Evolutionary conservation across 2,329 filamentous ascomycete genomes (phyloP).

Genomic region (Hypoxylon sp.): DNA sequence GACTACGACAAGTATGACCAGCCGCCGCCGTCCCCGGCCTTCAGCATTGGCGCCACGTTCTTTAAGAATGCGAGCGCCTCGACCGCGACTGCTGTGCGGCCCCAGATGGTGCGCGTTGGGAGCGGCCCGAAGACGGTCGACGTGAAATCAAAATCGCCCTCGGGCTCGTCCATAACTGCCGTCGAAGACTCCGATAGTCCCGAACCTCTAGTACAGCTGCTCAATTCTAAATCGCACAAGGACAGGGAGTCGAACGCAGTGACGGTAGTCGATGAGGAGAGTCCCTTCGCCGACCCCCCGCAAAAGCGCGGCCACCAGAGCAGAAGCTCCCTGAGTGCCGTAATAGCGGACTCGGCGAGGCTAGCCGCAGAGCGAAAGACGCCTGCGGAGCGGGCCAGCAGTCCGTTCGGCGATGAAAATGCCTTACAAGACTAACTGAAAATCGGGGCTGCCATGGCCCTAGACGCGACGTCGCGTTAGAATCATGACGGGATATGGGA

Average conservation of each 20-base stretch:
- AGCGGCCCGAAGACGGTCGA: slow-evolving; percentile 57
- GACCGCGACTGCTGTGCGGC: slow-evolving; percentile 67
- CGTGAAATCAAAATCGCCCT: slow-evolving; percentile 43
- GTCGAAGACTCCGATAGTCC: slow-evolving; percentile 42
- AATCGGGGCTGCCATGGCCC: slow-evolving; percentile 18
- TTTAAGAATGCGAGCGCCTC: slow-evolving; percentile 71
- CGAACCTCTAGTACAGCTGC: slow-evolving; percentile 36
- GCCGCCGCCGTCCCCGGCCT: slow-evolving; percentile 61
- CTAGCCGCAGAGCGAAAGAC: slow-evolving; percentile 53
- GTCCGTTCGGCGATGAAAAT: slow-evolving; percentile 52
- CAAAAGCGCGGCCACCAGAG: slow-evolving; percentile 51
- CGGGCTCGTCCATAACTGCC: slow-evolving; percentile 34
- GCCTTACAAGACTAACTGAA: slow-evolving; percentile 48
- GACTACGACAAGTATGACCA: slow-evolving; percentile 70
- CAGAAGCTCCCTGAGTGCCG: slow-evolving; percentile 63
- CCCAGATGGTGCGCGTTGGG: slow-evolving; percentile 70
- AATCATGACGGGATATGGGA: slow-evolving; percentile 41
- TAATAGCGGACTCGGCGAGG: slow-evolving; percentile 65
- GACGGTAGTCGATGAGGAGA: slow-evolving; percentile 66
- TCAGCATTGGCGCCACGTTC: slow-evolving; percentile 76
- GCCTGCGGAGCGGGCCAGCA: slow-evolving; percentile 43
- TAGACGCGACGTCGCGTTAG: slow-evolving; percentile 32
- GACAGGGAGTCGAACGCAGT: slow-evolving; percentile 57
- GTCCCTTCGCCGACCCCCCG: slow-evolving; percentile 70
- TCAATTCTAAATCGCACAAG: slow-evolving; percentile 13